phyloP scores from a whole-genome alignment of 306 rosid genomes.

The Parietaria judaica region DNA sequence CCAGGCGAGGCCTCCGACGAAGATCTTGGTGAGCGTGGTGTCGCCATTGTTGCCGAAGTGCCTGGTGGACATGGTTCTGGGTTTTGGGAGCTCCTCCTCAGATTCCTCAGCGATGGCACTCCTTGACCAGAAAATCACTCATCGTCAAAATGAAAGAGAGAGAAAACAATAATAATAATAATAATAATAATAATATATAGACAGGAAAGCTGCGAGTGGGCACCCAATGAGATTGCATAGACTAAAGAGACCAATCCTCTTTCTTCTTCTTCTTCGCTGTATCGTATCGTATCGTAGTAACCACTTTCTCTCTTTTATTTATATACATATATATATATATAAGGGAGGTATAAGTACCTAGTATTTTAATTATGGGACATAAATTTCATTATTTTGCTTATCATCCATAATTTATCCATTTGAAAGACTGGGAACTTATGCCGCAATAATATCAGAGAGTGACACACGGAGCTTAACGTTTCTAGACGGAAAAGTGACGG shows the following conservation, averaged over 20 bases:
- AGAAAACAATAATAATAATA: slow-evolving; percentile 1
- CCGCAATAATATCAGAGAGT: too few relatives aligned
- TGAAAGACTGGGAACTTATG: too few relatives aligned
- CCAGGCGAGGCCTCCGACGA: slow-evolving; percentile 99
- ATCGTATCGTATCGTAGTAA: slow-evolving; percentile 25
- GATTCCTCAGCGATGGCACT: slow-evolving; percentile 57
- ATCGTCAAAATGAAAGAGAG: slow-evolving; percentile 27
- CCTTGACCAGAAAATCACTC: slow-evolving; percentile 53
- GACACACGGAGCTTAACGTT: too few relatives aligned
- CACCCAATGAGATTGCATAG: slow-evolving; percentile 32
- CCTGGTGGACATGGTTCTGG: slow-evolving; percentile 62
- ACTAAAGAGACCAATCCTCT: slow-evolving; percentile 23
- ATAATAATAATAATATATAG: slow-evolving; percentile 17
- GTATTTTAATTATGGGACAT: background rate
- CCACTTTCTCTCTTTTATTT: slow-evolving; percentile 23
- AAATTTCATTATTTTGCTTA: background rate
- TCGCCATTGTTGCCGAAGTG: slow-evolving; percentile 63
- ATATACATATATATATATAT: slow-evolving; percentile 4
- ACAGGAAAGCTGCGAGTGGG: slow-evolving; percentile 53
- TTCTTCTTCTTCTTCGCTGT: slow-evolving; percentile 20
- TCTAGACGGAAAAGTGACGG: too few relatives aligned
- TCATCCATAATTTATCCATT: too few relatives aligned
- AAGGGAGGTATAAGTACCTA: background rate
- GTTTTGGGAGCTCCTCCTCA: slow-evolving; percentile 19
- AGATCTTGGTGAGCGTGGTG: slow-evolving; percentile 79